phyloP scores from a whole-genome alignment of 208 protist species.

The Leptomonas pyrrhocoris region DNA sequence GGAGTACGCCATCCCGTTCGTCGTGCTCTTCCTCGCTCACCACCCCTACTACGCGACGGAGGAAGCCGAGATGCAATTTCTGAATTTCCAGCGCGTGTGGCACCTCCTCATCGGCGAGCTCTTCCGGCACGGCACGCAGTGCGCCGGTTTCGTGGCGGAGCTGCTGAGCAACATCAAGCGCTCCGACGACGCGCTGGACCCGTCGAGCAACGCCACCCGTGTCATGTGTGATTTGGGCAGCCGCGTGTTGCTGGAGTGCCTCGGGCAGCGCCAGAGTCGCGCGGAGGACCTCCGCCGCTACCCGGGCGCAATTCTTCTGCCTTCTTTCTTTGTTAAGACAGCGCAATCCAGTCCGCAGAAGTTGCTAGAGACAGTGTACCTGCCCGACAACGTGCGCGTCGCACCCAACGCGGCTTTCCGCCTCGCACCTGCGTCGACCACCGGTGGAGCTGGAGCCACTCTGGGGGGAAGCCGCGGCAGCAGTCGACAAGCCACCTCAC shows the following conservation, averaged over 20 bases:
- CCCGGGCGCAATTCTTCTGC: conserved; percentile 65
- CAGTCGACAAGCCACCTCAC: conserved; percentile 19
- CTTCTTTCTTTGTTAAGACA: conserved; percentile 63
- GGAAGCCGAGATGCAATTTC: conserved; percentile 42
- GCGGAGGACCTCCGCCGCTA: conserved; percentile 70
- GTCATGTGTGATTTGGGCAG: conserved; percentile 79
- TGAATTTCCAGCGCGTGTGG: conserved; percentile 80
- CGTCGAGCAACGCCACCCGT: conserved; percentile 44
- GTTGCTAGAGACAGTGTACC: conserved; percentile 51
- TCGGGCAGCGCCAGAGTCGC: conserved; percentile 59
- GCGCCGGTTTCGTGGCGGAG: conserved; percentile 71
- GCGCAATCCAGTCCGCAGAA: conserved; percentile 21
- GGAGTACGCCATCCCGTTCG: conserved; percentile 83
- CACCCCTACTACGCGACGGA: conserved; percentile 76
- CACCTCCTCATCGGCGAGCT: conserved; percentile 84
- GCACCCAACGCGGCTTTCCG: conserved; percentile 61
- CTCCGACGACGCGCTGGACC: conserved; percentile 66
- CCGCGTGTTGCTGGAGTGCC: conserved; percentile 63
- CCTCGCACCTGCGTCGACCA: conserved; percentile 6
- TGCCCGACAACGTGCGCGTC: conserved; percentile 48
- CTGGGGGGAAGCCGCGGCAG: conserved; percentile 15
- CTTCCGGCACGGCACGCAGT: conserved; percentile 70
- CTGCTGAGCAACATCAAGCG: conserved; percentile 78
- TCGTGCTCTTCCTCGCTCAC: conserved; percentile 81
- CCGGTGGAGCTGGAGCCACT: neutral